Evolutionary conservation across 495 filamentous ascomycete genomes (phyloP).

Genomic region (Neurospora discreta): DNA sequence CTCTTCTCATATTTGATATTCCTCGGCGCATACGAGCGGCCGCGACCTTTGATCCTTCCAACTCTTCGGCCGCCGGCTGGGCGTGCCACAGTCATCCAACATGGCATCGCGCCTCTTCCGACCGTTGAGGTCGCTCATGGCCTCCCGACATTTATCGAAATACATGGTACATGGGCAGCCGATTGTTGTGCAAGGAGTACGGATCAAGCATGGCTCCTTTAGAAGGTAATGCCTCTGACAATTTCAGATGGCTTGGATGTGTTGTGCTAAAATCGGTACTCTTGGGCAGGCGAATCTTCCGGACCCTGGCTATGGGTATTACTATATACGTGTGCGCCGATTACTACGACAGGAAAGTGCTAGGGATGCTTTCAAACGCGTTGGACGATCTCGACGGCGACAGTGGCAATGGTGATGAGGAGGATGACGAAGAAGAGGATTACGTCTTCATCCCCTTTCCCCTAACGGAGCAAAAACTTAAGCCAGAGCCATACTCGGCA

Average conservation of each 20-base stretch:
- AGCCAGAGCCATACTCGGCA: constrained; percentile 38
- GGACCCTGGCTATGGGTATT: not conserved
- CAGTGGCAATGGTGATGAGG: constrained; percentile 2
- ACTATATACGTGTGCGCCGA: not conserved
- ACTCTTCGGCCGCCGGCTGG: constrained; percentile 24
- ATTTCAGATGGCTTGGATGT: not conserved
- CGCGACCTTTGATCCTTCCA: not conserved
- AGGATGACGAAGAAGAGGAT: constrained; percentile 19
- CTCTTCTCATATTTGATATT: not conserved
- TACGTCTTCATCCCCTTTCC: constrained; percentile 55
- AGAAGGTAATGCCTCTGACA: not conserved
- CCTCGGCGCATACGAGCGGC: not conserved
- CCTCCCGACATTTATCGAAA: constrained; percentile 2
- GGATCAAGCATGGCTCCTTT: constrained; percentile 15
- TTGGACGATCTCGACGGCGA: constrained; percentile 18
- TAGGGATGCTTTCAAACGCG: constrained; percentile 20
- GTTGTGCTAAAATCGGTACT: not conserved
- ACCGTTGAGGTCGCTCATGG: constrained; percentile 12
- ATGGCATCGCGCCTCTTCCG: constrained; percentile 28
- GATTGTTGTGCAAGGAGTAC: constrained; percentile 25
- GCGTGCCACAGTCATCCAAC: constrained; percentile 20
- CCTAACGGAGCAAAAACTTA: constrained; percentile 33
- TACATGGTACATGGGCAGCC: constrained; percentile 8
- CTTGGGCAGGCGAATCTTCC: not conserved
- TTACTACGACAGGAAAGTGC: constrained; percentile 1